These are phyloP conservation scores for Strobilomyces echinocephalus DNA, from an alignment of 768 basidiomycete species.

Conservation along the genomic window DNA sequence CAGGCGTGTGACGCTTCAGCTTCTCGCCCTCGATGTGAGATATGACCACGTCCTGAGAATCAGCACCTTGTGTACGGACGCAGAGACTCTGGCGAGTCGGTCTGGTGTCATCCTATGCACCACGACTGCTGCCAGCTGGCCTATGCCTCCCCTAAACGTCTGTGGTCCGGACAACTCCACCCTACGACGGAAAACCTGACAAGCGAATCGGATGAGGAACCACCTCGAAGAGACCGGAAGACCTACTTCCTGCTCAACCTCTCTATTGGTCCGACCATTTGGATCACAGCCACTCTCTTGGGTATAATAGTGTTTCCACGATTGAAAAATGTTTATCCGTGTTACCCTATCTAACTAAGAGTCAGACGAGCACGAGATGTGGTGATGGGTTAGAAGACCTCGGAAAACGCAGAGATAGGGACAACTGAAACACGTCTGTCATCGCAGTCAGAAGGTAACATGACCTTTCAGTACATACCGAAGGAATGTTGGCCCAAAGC, in stretches of 20 bases:
- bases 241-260: conserved; percentile 53
- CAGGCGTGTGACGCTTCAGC: conserved; percentile 54
- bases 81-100: conserved; percentile 46
- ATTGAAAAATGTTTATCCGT: conserved; percentile 45
- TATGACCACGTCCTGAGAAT: conserved; percentile 62
- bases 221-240: neutral
- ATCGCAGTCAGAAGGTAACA: neutral
- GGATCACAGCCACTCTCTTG: conserved; percentile 62
- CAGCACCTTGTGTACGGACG: conserved; percentile 59
- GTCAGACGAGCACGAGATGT: conserved; percentile 2
- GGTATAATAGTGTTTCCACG: conserved; percentile 56
- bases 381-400: conserved; percentile 20
- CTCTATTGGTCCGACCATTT: conserved; percentile 57
- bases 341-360: conserved; percentile 35
- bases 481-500: conserved; percentile 57
- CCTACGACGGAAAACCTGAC: conserved; percentile 33
- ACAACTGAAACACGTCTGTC: conserved; percentile 31
- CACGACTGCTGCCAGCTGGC: conserved; percentile 66
- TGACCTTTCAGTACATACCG: conserved; percentile 48
- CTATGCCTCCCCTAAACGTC: conserved; percentile 54
- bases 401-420: conserved; percentile 34
- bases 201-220: neutral
- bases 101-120: conserved; percentile 55
- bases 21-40: conserved; percentile 44
- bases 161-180: conserved; percentile 54